Evolutionary conservation across 148 eudicot genomes (phyloP).

Genomic region (Pharnaceum exiguum): DNA sequence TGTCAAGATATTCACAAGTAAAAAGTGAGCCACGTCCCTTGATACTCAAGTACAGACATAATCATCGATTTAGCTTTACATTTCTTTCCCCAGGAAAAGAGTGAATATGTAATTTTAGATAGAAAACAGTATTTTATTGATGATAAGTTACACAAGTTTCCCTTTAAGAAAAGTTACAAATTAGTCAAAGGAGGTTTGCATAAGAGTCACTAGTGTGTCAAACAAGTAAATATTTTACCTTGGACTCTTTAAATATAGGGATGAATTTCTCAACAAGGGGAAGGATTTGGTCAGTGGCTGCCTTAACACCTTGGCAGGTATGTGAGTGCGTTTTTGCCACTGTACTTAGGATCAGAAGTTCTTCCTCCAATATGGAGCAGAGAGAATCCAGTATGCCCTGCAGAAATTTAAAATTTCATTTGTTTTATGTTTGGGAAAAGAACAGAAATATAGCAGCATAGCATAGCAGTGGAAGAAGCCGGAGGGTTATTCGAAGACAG

Average conservation of each 20-base stretch:
- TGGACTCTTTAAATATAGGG: conserved; percentile 55
- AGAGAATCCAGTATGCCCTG: conserved; percentile 85
- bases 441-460: not conserved
- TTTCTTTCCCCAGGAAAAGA: too few relatives aligned
- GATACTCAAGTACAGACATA: too few relatives aligned
- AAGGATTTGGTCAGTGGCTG: conserved; percentile 36
- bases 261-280: conserved; percentile 44
- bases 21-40: not conserved
- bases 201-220: not conserved
- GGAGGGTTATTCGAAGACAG: not conserved
- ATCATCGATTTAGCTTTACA: too few relatives aligned
- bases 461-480: not conserved
- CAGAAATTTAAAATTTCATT: conserved; percentile 12
- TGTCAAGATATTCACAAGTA: conserved; percentile 17
- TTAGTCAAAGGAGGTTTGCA: not conserved
- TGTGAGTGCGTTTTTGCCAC: conserved; percentile 49
- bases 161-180: too few relatives aligned
- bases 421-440: not conserved
- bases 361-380: conserved; percentile 54
- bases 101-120: too few relatives aligned
- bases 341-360: conserved; percentile 56
- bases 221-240: conserved; percentile 42
- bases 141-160: too few relatives aligned
- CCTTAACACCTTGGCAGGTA: conserved; percentile 50
- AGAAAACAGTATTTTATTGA: too few relatives aligned